Evolutionary conservation across 2,329 filamentous ascomycete genomes (phyloP).

Genomic region (Apiospora saccharicola): DNA sequence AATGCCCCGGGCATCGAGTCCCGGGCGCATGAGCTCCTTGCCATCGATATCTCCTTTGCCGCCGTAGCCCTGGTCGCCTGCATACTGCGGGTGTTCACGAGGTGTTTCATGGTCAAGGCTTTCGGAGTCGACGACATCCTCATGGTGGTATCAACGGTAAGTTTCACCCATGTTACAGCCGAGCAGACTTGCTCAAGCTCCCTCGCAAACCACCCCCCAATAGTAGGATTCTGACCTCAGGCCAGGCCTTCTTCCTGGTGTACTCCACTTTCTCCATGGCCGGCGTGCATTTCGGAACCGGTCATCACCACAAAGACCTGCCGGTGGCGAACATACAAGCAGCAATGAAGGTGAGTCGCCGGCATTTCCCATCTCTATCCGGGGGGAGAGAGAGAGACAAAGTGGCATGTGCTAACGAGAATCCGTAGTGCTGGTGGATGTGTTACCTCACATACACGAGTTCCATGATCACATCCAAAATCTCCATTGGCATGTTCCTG

Average conservation of each 20-base stretch:
- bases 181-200: background rate
- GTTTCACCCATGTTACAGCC: background rate
- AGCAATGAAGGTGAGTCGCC: conserved; percentile 24
- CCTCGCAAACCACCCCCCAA: background rate
- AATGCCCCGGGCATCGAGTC: conserved; percentile 22
- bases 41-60: conserved; percentile 27
- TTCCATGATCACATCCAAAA: conserved; percentile 36
- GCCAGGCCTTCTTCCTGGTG: conserved; percentile 21
- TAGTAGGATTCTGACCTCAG: background rate
- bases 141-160: conserved; percentile 31
- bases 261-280: conserved; percentile 22
- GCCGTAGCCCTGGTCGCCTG: conserved; percentile 26
- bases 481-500: conserved; percentile 36
- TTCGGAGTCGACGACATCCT: conserved; percentile 30
- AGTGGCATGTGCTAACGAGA: background rate
- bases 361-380: background rate
- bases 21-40: conserved; percentile 27
- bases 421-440: conserved; percentile 34
- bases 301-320: conserved; percentile 24
- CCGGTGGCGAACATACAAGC: background rate
- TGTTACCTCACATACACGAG: conserved; percentile 35
- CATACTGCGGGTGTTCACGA: conserved; percentile 27
- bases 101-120: conserved; percentile 29
- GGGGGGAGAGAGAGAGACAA: background rate
- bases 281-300: conserved; percentile 25